phyloP scores from a whole-genome alignment of 2,329 filamentous ascomycete genomes.

The Fusarium zealandicum region DNA sequence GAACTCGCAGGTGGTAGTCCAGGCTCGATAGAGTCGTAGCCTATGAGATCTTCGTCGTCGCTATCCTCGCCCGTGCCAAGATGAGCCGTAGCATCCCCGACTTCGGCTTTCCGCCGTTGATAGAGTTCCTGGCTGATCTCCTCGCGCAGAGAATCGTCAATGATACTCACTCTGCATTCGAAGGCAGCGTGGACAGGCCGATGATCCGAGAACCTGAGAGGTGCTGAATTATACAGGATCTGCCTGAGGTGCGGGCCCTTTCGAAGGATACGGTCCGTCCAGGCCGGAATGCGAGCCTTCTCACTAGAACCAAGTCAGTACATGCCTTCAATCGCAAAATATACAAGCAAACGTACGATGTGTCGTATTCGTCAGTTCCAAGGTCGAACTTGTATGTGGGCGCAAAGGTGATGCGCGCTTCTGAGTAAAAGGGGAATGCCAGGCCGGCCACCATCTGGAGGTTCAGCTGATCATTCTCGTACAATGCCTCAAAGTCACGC shows the following conservation, averaged over 20 bases:
- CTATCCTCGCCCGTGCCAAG: conserved; percentile 61
- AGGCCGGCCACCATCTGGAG: conserved; percentile 94
- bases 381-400: conserved; percentile 97
- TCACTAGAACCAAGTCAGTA: conserved; percentile 62
- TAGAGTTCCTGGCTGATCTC: conserved; percentile 79
- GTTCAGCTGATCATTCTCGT: conserved; percentile 95
- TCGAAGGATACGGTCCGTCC: conserved; percentile 92
- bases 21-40: conserved; percentile 83
- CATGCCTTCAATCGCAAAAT: background rate
- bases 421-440: conserved; percentile 90
- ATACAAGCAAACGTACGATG: conserved; percentile 67
- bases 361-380: conserved; percentile 88
- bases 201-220: conserved; percentile 91
- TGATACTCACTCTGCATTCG: conserved; percentile 79
- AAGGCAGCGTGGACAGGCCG: conserved; percentile 94
- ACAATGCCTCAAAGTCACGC: conserved; percentile 77
- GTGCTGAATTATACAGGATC: conserved; percentile 80
- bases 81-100: conserved; percentile 68
- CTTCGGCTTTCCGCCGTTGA: conserved; percentile 68
- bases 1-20: conserved; percentile 74
- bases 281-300: conserved; percentile 93
- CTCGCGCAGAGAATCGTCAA: conserved; percentile 78
- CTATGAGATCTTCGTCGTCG: conserved; percentile 81
- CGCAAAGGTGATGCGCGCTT: conserved; percentile 84
- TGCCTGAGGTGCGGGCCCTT: conserved; percentile 87